phyloP scores from a whole-genome alignment of 805 yeast species.

The Candida hungchunana region DNA sequence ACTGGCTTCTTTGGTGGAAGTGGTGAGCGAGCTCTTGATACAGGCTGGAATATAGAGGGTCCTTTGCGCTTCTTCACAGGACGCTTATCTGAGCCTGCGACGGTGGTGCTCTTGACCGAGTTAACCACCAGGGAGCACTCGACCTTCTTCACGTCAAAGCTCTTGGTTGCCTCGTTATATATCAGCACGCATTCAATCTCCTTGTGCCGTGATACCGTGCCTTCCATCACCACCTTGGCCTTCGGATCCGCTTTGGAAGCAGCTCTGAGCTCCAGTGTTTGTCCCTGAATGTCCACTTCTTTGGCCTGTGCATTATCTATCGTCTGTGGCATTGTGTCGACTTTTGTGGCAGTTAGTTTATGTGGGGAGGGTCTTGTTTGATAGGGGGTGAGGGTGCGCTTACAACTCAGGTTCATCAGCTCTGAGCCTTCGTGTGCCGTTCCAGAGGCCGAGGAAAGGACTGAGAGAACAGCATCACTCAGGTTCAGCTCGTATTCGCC shows the following conservation, averaged over 20 bases:
- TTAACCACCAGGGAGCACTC: constrained; percentile 15
- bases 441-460: constrained; percentile 4
- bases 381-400: constrained; percentile 6
- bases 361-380: not conserved
- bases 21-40: constrained; percentile 20
- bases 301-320: constrained; percentile 14
- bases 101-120: not conserved
- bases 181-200: constrained; percentile 23
- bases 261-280: constrained; percentile 16
- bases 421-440: constrained; percentile 11
- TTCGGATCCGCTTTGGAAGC: constrained; percentile 13
- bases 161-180: constrained; percentile 14
- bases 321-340: constrained; percentile 12
- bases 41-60: constrained; percentile 25
- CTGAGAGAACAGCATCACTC: constrained; percentile 16
- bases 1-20: constrained; percentile 16
- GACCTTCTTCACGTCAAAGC: constrained; percentile 18
- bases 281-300: constrained; percentile 12
- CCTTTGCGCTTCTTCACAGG: constrained; percentile 16
- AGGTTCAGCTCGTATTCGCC: constrained; percentile 25
- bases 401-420: constrained; percentile 22
- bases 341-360: constrained; percentile 8
- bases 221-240: constrained; percentile 16
- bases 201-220: constrained; percentile 8
- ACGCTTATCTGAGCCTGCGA: constrained; percentile 1